Evolutionary conservation across 1,284 basidiomycete species (phyloP).

Genomic region (Naganishia albida): DNA sequence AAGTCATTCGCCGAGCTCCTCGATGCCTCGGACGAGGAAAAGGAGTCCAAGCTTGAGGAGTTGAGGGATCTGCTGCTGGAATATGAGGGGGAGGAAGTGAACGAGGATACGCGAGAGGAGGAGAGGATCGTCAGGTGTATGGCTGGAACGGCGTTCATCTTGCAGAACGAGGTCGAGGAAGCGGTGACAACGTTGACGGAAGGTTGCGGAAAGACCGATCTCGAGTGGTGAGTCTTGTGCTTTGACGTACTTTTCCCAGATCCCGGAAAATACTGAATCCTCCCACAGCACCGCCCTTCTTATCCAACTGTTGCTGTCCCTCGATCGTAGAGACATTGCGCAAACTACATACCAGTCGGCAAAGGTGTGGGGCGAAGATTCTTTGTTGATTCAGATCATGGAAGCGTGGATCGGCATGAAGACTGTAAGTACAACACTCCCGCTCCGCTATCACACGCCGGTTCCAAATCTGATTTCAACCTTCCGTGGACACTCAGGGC

Average conservation of each 20-base stretch:
- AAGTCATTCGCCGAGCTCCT: conserved; percentile 70
- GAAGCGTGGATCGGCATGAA: conserved; percentile 83
- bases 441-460: conserved; percentile 10
- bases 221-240: conserved; percentile 70
- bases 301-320: conserved; percentile 80
- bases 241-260: not conserved
- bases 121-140: conserved; percentile 69
- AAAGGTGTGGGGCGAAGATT: conserved; percentile 83
- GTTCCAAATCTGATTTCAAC: not conserved
- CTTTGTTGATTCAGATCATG: conserved; percentile 81
- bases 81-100: conserved; percentile 69
- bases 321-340: conserved; percentile 81
- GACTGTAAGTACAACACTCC: conserved; percentile 60
- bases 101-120: conserved; percentile 65
- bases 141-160: conserved; percentile 78
- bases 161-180: conserved; percentile 83
- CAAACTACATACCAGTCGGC: conserved; percentile 76
- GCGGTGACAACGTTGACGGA: conserved; percentile 80
- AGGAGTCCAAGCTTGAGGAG: conserved; percentile 68
- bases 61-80: conserved; percentile 82
- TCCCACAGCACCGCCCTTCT: conserved; percentile 69
- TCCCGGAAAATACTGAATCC: not conserved
- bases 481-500: conserved; percentile 54
- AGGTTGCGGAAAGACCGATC: conserved; percentile 68
- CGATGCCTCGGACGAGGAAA: conserved; percentile 48